Conservation (phyloP, 179 eudicot genomes). For the Silene coronaria region DNA sequence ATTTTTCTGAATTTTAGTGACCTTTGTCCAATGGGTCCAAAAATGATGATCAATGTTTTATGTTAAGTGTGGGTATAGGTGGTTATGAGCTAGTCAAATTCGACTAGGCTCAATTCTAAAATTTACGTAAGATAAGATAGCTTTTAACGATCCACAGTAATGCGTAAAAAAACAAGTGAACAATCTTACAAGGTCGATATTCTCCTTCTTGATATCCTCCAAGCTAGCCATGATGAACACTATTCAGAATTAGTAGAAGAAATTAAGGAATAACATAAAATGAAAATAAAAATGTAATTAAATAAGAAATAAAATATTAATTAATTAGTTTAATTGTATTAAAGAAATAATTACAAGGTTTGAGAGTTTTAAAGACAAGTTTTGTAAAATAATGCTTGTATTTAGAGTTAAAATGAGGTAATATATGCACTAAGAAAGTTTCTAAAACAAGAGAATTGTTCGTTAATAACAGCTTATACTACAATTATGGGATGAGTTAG, state of each 20-base stretch:
- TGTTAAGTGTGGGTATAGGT: no score
- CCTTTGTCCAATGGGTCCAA: no score
- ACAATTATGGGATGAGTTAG: slow-evolving; percentile 4
- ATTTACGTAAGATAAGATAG: no score
- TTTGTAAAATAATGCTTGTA: not conserved
- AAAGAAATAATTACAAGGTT: not conserved
- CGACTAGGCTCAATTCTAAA: no score
- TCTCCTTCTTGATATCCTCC: slow-evolving; percentile 49
- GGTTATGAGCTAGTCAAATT: no score
- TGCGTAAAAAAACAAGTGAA: not conserved
- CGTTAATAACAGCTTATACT: not conserved
- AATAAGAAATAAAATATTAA: not conserved
- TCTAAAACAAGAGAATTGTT: not conserved
- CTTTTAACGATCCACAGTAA: no score
- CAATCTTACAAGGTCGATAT: slow-evolving; percentile 51
- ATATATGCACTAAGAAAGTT: not conserved
- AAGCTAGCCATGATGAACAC: slow-evolving; percentile 18
- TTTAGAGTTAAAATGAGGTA: not conserved
- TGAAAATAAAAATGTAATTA: not conserved
- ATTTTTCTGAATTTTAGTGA: no score
- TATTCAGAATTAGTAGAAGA: not conserved
- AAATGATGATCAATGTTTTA: no score
- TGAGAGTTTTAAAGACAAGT: not conserved
- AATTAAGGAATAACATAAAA: not conserved
- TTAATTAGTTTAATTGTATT: not conserved